Base-by-base conservation (phyloP, 2,329 filamentous ascomycete genomes). In the Aspergillus costaricaensis region DNA sequence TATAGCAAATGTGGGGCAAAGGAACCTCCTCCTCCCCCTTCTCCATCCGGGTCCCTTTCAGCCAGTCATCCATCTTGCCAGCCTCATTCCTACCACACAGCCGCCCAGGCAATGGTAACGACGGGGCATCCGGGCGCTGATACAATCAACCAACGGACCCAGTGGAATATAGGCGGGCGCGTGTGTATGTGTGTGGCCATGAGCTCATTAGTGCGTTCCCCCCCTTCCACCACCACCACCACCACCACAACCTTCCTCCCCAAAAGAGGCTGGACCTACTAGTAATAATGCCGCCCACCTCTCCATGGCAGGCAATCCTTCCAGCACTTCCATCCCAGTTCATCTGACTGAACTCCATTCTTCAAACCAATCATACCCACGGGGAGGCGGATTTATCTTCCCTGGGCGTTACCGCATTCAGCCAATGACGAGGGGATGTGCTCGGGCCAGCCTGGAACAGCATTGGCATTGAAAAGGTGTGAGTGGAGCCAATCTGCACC, bases 361-460 rank as follows among this genome's bases (percentile, higher is more conserved):
- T 12, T 30, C 9, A 10, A 30, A 17, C 57, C 57, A 58, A 58
- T 54, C 38, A 54, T 5, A 58, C 53, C 39, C 48, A 58, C 47
- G 17, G 47, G 39, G 32, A 36, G 36, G 48, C 38, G 56, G 56
- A 58, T 53, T 50, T 52, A 53, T 58, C 56, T 39, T 58, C 56
- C 56, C 47, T 52, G 56, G 25, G 56, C 36, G n/a, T 30, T 36
- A 10, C 49, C 39, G 49, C 25, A 23, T 55, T n/a, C 57, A 48
- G 27, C 57, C 57, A 59, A 59, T 59, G 39, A 47, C 4, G 49
- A 17, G 23, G 39, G 23, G 25, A 15, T 55, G 39, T 41, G 53
- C 53, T 41, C 53, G 53, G 53, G 53, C 55, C 44, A 58, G 48
- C 30, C 55, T 51, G 56, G 56, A 52, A 27, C 25, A 27, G 47